phyloP scores from a whole-genome alignment of 2,329 filamentous ascomycete species.

The Phyllosticta citriasiana region DNA sequence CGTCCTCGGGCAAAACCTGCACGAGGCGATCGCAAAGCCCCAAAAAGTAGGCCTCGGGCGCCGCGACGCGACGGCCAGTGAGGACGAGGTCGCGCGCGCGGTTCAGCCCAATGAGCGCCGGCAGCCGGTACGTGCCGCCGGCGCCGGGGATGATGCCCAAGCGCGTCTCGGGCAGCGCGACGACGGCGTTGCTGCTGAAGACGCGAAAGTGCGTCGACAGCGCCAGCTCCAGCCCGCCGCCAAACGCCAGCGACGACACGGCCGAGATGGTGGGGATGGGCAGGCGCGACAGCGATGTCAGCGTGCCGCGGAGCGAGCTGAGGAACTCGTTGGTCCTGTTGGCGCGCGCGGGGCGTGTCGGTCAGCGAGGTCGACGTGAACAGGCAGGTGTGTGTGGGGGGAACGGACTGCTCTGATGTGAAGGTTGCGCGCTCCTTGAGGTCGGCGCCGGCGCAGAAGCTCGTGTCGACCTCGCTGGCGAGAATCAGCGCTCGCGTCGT shows the following conservation, averaged over 20 bases:
- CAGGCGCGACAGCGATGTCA: conserved; percentile 61
- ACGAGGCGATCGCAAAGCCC: conserved; percentile 86
- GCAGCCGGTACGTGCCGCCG: conserved; percentile 82
- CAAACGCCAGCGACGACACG: conserved; percentile 75
- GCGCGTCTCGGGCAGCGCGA: conserved; percentile 84
- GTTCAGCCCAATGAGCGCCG: conserved; percentile 64
- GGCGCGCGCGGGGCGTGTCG: background rate
- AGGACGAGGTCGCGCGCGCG: conserved; percentile 85
- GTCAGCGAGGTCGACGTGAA: background rate
- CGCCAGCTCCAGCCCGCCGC: conserved; percentile 87
- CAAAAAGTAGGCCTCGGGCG: conserved; percentile 79
- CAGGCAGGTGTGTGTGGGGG: background rate
- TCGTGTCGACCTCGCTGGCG: conserved; percentile 72
- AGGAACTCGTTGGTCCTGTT: conserved; percentile 72
- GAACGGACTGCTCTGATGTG: conserved; percentile 61
- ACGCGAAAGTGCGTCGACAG: conserved; percentile 84
- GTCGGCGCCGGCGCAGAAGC: conserved; percentile 92
- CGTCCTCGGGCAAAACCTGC: conserved; percentile 56
- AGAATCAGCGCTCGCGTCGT: conserved; percentile 72
- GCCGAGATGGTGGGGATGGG: conserved; percentile 86
- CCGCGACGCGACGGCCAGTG: conserved; percentile 76
- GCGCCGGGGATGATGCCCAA: conserved; percentile 92
- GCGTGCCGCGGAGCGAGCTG: conserved; percentile 61
- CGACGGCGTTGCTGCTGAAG: conserved; percentile 63
- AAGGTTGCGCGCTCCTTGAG: conserved; percentile 79